Conservation (phyloP, 2,329 filamentous ascomycete genomes). For the Neurospora crassa region DNA sequence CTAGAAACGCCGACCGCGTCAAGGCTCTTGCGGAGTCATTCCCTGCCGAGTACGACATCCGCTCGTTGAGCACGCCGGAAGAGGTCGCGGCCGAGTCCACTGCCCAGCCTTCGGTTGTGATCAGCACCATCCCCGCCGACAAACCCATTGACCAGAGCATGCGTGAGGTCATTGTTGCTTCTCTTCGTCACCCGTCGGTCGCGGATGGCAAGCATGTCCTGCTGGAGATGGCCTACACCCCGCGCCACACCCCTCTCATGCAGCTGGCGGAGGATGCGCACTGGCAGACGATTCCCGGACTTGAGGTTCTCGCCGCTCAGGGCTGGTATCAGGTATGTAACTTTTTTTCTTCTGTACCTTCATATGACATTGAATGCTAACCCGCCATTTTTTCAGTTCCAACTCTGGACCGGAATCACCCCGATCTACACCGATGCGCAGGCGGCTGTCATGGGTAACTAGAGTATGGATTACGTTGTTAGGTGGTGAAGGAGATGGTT, state of each 20-base stretch:
- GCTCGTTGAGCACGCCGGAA: conserved; percentile 45
- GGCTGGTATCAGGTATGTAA: conserved; percentile 71
- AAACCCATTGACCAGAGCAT: conserved; percentile 67
- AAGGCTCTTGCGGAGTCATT: conserved; percentile 61
- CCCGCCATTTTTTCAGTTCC: conserved; percentile 42
- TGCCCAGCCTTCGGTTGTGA: conserved; percentile 57
- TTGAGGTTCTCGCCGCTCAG: conserved; percentile 85
- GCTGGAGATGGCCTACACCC: conserved; percentile 96
- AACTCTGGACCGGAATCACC: conserved; percentile 74
- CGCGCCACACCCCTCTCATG: conserved; percentile 74
- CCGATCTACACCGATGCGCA: conserved; percentile 64
- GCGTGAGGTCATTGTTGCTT: conserved; percentile 49
- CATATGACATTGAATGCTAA: conserved; percentile 2
- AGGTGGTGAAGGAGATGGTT: not conserved
- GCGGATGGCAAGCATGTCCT: conserved; percentile 45
- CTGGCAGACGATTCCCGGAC: conserved; percentile 76
- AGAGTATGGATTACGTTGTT: conserved; percentile 1
- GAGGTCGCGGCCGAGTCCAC: conserved; percentile 39
- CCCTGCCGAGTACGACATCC: conserved; percentile 61
- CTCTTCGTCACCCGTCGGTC: conserved; percentile 32
- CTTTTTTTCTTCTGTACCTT: not conserved
- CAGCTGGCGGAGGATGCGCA: conserved; percentile 65
- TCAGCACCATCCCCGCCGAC: conserved; percentile 88
- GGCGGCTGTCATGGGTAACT: conserved; percentile 41
- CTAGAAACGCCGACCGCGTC: conserved; percentile 63